Conservation (phyloP, 2,329 filamentous ascomycete species). For the Claviceps arundinis region DNA sequence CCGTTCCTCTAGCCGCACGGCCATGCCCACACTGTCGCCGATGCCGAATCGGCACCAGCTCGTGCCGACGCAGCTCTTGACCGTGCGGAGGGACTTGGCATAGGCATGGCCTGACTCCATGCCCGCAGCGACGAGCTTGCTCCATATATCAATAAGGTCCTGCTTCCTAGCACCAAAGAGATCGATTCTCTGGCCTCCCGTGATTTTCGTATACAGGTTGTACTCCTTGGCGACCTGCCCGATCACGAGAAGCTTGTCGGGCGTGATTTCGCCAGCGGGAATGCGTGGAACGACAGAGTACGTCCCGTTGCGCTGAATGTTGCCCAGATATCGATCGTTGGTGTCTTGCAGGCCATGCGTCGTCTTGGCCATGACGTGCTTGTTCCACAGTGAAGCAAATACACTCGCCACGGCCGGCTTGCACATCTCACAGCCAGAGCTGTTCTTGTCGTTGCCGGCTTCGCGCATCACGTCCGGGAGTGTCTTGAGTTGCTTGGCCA, state of each 20-base stretch:
- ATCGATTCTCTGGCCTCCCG: constrained; percentile 81
- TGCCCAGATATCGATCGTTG: constrained; percentile 77
- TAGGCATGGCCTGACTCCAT: constrained; percentile 90
- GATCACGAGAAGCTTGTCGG: constrained; percentile 72
- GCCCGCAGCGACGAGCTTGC: constrained; percentile 63
- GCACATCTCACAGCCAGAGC: constrained; percentile 76
- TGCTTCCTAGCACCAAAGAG: constrained; percentile 87
- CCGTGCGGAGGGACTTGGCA: constrained; percentile 74
- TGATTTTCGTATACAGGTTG: constrained; percentile 80
- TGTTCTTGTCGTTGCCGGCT: constrained; percentile 56
- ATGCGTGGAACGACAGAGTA: constrained; percentile 81
- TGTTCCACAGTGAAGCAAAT: constrained; percentile 70
- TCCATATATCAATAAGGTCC: constrained; percentile 73
- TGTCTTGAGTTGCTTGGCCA: constrained; percentile 62
- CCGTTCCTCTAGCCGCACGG: constrained; percentile 72
- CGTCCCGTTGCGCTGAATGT: constrained; percentile 84
- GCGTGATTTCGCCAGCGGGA: constrained; percentile 74
- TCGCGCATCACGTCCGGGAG: constrained; percentile 67
- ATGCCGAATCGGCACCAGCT: constrained; percentile 87
- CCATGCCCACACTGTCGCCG: constrained; percentile 83
- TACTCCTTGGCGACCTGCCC: constrained; percentile 77
- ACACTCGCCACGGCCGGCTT: constrained; percentile 75
- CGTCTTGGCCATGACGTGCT: constrained; percentile 61
- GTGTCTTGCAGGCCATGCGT: constrained; percentile 74
- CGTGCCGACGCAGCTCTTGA: constrained; percentile 84